A percentile compares a stretch with the other conserved stretches of the same genome.
Evolutionary conservation across 2,329 filamentous ascomycete species (phyloP).

Genomic region (Beauveria sp.): DNA sequence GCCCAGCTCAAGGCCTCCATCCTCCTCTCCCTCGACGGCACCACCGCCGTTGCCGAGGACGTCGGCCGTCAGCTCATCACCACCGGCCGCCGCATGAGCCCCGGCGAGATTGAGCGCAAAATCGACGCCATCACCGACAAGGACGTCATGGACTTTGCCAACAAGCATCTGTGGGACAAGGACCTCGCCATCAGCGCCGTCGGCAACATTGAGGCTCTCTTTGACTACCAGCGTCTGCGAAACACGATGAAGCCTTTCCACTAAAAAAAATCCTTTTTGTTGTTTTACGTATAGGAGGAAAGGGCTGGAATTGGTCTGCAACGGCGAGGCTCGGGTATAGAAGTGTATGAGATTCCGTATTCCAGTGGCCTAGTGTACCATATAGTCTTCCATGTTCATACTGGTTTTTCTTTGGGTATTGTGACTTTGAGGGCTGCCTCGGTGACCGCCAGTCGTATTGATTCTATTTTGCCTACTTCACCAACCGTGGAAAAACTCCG

Average conservation of each 20-base stretch:
- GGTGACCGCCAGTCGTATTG: no score
- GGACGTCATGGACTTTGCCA: conserved; percentile 94
- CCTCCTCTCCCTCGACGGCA: conserved; percentile 93
- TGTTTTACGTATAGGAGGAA: conserved; percentile 13
- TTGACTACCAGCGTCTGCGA: conserved; percentile 72
- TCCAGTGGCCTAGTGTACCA: conserved; percentile 44
- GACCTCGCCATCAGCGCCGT: conserved; percentile 92
- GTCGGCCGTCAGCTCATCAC: conserved; percentile 98
- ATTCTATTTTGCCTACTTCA: no score
- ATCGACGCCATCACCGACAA: conserved; percentile 87
- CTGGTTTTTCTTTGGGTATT: conserved; percentile 17
- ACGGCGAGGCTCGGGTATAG: conserved; percentile 40
- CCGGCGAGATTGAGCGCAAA: conserved; percentile 88
- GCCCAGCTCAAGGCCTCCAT: conserved; percentile 98
- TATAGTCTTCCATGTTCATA: conserved; percentile 38
- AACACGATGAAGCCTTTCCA: conserved; percentile 73
- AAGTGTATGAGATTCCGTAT: conserved; percentile 49
- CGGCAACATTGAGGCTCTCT: conserved; percentile 80
- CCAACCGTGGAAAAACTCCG: no score
- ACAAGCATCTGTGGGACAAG: conserved; percentile 94
- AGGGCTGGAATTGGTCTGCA: conserved; percentile 23
- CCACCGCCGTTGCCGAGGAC: conserved; percentile 94
- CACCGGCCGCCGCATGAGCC: conserved; percentile 83
- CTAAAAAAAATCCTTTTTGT: conserved; percentile 20
- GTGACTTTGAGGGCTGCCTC: not conserved